Evolutionary conservation across 225 moss, liverwort and hornwort species (phyloP).

Genomic region (Anthoceros angustus): DNA sequence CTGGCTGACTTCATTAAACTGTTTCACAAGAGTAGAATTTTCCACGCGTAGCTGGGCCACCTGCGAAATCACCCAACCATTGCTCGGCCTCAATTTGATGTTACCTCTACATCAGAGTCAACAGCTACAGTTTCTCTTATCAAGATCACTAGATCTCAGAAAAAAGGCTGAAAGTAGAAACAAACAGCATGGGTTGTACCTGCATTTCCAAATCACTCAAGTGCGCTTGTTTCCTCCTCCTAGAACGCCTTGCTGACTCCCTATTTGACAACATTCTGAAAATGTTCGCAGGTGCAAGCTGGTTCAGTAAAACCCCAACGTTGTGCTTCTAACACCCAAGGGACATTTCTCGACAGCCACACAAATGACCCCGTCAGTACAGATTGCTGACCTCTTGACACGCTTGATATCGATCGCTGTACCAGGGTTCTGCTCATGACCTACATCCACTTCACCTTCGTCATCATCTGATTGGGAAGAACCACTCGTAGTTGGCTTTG

Average conservation of each 20-base stretch:
- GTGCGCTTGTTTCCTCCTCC: conserved; percentile 96
- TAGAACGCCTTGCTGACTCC: conserved; percentile 89
- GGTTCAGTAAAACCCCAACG: not conserved
- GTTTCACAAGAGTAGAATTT: conserved; percentile 50
- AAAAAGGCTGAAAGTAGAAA: not conserved
- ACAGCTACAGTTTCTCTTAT: not conserved
- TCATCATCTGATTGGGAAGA: conserved; percentile 79
- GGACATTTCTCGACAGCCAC: not conserved
- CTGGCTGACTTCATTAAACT: conserved; percentile 48
- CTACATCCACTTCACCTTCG: conserved; percentile 45
- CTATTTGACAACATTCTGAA: conserved; percentile 91
- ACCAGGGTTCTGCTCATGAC: conserved; percentile 43
- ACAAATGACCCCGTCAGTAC: not conserved
- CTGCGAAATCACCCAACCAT: conserved; percentile 17
- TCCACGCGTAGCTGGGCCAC: conserved; percentile 65
- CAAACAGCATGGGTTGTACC: conserved; percentile 19
- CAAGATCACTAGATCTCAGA: not conserved
- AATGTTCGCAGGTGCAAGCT: conserved; percentile 4
- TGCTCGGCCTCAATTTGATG: not conserved
- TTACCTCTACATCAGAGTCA: not conserved
- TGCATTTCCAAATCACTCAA: conserved; percentile 73
- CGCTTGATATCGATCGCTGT: conserved; percentile 68
- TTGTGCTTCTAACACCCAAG: not conserved
- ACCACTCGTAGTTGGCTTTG: conserved; percentile 57
- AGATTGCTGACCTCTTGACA: conserved; percentile 57